Conservation (phyloP, 2,329 filamentous ascomycete species). For the Phaeosphaeriaceae sp. region DNA sequence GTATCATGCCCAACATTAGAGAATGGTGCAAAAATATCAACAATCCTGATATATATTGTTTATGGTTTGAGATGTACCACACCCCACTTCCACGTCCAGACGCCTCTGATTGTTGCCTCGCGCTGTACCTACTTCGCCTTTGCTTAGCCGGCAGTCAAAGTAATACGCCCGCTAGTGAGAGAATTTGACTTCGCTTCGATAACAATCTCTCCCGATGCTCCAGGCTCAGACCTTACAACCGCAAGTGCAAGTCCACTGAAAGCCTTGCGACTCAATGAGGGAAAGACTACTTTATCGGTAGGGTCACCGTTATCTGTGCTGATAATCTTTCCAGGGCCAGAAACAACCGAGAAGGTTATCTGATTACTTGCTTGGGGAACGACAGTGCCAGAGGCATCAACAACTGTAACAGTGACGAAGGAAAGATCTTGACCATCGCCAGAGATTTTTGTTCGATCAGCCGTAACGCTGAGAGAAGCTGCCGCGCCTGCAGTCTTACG, state of each 20-base stretch:
- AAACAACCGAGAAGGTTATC: constrained; percentile 53
- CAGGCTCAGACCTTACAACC: constrained; percentile 25
- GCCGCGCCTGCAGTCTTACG: constrained; percentile 53
- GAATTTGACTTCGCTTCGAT: constrained; percentile 14
- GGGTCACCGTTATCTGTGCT: constrained; percentile 34
- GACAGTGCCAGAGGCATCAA: constrained; percentile 52
- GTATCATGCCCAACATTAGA: no score
- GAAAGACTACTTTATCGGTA: constrained; percentile 32
- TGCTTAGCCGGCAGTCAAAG: constrained; percentile 7
- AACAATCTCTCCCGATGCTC: constrained; percentile 16
- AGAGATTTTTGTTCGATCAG: constrained; percentile 50
- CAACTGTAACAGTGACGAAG: constrained; percentile 55
- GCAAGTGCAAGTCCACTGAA: constrained; percentile 35
- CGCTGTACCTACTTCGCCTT: no score
- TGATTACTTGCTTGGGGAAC: constrained; percentile 53
- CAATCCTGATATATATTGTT: no score
- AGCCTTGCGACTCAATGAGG: constrained; percentile 26
- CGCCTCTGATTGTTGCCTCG: no score
- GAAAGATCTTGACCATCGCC: constrained; percentile 55
- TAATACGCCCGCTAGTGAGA: constrained; percentile 9
- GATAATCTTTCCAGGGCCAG: constrained; percentile 52
- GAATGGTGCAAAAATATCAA: no score
- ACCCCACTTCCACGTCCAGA: no score
- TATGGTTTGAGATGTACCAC: no score
- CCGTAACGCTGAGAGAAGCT: constrained; percentile 46